Evolutionary conservation across 768 basidiomycete genomes (phyloP), one percentile per base, ranked within the genome.

Genomic region (Neoboletus brunneissimus): DNA sequence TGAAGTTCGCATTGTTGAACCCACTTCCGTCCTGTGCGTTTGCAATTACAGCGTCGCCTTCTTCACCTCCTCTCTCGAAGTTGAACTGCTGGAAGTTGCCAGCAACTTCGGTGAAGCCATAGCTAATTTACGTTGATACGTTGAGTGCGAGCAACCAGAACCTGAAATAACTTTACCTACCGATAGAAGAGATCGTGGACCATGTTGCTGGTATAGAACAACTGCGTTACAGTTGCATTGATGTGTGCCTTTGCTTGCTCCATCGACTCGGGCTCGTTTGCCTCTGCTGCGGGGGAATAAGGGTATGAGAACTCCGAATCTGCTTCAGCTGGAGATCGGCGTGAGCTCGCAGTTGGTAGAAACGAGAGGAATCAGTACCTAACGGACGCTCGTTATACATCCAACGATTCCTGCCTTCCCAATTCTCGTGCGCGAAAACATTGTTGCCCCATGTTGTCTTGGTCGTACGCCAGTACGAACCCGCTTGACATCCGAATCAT

Each of bases 21-120:
- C 94, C 95, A 15, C 85, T 88, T 40, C 96, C 96, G 63, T 98
- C 96, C 73, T 98, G 94, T 2, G 96, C 96, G 65, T 96, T 96
- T 52, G 90, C 85, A 57, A 97, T 93, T 55, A 99, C 91, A 32
- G 86, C 94, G 62, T 99, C 94, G 59, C 83, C 83, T 66, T 93
- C 94, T 52, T 73, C 73, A 22, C 96, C 96, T 27, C 95, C 96
- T 40, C 86, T 85, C 1, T 86, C 94, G 64, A 95, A 96, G 83
- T 98, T 98, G 81, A 91, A 83, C 66, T 94, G 92, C 73, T 99
- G 96, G 88, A 98, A 99, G 81, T 99, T 98, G 15, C 95, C 95
- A 2, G 89, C 75, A 10, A 79, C 78, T 72, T 98, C 95, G 67
- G 90, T 89, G 72, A 99, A 99, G 20, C 96, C 96, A 59, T 94